Conservation (phyloP, 75 land plant genomes). For the Adiantum capillusveneris region DNA sequence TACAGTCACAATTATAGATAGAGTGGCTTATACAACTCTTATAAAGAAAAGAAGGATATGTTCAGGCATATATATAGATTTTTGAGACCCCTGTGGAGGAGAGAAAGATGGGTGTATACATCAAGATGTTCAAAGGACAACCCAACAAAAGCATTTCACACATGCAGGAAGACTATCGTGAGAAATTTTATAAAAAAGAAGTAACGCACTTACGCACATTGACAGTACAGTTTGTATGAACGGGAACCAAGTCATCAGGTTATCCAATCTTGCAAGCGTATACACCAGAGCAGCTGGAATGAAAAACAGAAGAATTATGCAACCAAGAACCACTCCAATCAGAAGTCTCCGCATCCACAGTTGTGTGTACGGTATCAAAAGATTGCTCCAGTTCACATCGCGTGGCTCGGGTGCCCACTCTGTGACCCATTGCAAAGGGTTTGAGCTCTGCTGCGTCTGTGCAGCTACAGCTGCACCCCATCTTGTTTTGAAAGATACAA, state of each 20-base stretch:
- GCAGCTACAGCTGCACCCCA: conserved; percentile 66
- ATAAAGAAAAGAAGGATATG: too few relatives aligned
- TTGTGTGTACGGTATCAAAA: conserved; percentile 42
- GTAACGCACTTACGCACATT: conserved; percentile 27
- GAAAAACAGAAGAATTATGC: conserved; percentile 56
- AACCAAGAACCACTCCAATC: conserved; percentile 37
- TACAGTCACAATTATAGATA: too few relatives aligned
- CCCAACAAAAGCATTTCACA: too few relatives aligned
- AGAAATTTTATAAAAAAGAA: too few relatives aligned
- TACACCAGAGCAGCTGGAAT: conserved; percentile 67
- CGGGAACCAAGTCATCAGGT: conserved; percentile 56
- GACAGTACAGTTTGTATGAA: conserved; percentile 43
- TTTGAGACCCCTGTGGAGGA: too few relatives aligned
- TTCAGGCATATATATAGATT: too few relatives aligned
- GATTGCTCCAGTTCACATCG: conserved; percentile 83
- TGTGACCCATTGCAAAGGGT: conserved; percentile 78
- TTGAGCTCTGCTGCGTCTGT: conserved; percentile 51
- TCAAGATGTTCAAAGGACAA: too few relatives aligned
- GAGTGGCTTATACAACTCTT: too few relatives aligned
- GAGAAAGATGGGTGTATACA: too few relatives aligned
- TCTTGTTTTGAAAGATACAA: conserved; percentile 76
- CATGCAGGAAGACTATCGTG: too few relatives aligned
- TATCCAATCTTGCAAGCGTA: conserved; percentile 61
- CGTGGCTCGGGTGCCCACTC: conserved; percentile 86
- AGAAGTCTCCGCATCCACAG: conserved; percentile 49